phyloP scores from a whole-genome alignment of 441 rosid genomes.

The Pelargonium australe region DNA sequence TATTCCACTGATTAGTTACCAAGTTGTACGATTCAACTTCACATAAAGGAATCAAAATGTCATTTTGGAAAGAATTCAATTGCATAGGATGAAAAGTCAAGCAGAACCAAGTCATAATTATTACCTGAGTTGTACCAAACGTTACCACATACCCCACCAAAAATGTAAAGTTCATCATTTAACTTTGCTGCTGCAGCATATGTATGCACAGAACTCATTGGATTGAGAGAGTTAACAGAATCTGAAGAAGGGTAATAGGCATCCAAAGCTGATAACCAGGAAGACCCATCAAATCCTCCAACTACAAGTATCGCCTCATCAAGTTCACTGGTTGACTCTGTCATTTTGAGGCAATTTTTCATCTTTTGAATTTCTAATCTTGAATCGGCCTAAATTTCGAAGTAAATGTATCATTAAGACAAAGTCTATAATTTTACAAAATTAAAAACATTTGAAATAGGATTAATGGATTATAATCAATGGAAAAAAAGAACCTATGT shows the following conservation, averaged over 20 bases:
- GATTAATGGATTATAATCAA: background rate
- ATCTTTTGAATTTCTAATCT: slow-evolving; percentile 36
- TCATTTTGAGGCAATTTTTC: slow-evolving; percentile 18
- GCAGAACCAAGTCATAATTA: background rate
- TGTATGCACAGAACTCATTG: slow-evolving; percentile 19
- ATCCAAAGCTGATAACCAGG: slow-evolving; percentile 23
- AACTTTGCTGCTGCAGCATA: slow-evolving; percentile 21
- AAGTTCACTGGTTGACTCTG: slow-evolving; percentile 4
- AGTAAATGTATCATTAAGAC: background rate
- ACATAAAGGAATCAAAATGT: slow-evolving; percentile 3
- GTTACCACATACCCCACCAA: slow-evolving; percentile 27
- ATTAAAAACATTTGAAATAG: background rate
- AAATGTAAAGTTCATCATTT: slow-evolving; percentile 19
- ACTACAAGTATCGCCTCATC: slow-evolving; percentile 21
- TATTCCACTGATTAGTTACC: slow-evolving; percentile 18
- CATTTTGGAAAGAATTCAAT: background rate
- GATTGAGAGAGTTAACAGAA: slow-evolving; percentile 10
- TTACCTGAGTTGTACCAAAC: slow-evolving; percentile 27
- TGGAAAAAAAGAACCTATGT: background rate
- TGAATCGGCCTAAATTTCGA: slow-evolving; percentile 30
- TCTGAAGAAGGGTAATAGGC: slow-evolving; percentile 21
- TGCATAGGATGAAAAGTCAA: background rate
- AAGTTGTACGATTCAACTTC: slow-evolving; percentile 28
- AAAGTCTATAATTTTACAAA: background rate
- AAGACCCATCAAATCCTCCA: slow-evolving; percentile 29